Conservation (phyloP, 2,329 filamentous ascomycete genomes). For the Aschersonia sp. region DNA sequence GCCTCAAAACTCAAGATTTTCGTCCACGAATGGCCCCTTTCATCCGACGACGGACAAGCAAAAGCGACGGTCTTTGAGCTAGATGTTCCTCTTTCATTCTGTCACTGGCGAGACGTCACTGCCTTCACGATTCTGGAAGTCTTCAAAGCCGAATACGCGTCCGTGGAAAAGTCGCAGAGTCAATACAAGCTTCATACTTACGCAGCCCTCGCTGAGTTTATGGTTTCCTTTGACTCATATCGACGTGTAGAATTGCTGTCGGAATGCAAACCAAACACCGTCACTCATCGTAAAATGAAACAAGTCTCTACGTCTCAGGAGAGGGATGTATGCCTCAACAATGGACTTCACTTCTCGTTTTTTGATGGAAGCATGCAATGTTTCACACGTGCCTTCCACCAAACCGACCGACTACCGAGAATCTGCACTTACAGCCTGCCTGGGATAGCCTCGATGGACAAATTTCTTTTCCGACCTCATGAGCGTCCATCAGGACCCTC, state of each 20-base stretch:
- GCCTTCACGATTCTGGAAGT: conserved; percentile 24
- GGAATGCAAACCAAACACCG: conserved; percentile 6
- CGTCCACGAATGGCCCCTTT: conserved; percentile 44
- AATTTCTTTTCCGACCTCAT: conserved; percentile 6
- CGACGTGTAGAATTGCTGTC: conserved; percentile 9
- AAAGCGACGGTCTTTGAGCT: conserved; percentile 42
- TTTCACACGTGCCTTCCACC: conserved; percentile 1
- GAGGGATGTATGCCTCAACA: conserved; percentile 10
- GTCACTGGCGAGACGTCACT: conserved; percentile 33
- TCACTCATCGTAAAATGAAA: conserved; percentile 4
- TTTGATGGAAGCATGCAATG: conserved; percentile 1
- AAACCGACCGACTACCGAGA: not conserved
- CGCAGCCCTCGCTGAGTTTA: conserved; percentile 1
- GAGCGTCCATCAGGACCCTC: conserved; percentile 2
- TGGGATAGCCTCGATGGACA: conserved; percentile 2
- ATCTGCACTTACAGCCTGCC: conserved; percentile 8
- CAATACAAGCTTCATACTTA: conserved; percentile 5
- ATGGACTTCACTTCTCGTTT: conserved; percentile 10
- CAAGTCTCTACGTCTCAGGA: not conserved
- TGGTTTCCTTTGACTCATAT: rapidly evolving
- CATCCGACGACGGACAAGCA: conserved; percentile 13
- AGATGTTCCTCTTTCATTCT: conserved; percentile 22
- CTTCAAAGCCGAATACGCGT: conserved; percentile 11
- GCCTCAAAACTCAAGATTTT: conserved; percentile 27
- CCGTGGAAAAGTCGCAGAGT: not conserved